A percentile compares a stretch with the other conserved stretches of the same genome.
phyloP scores from a whole-genome alignment of 208 protist genomes.

The Wallacemonas sp. region DNA sequence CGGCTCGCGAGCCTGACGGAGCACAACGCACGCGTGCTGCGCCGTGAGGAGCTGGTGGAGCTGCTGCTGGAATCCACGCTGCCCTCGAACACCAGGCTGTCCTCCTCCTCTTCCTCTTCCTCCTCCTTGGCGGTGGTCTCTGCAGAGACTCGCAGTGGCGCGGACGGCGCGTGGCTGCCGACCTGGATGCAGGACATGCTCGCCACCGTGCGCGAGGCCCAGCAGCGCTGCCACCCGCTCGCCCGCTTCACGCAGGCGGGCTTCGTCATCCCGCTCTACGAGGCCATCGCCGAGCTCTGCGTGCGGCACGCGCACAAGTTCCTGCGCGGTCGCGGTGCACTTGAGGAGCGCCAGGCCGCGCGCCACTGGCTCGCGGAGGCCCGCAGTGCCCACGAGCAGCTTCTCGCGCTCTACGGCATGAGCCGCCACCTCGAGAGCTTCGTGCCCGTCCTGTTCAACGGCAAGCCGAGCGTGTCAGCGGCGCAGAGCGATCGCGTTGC shows the following conservation, averaged over 20 bases:
- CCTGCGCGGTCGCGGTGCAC: not conserved
- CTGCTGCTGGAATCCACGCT: conserved; percentile 4
- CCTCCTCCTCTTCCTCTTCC: not conserved
- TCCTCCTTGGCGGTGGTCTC: not conserved
- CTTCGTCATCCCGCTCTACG: conserved; percentile 56
- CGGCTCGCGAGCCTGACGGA: conserved; percentile 44
- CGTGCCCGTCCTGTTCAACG: conserved; percentile 47
- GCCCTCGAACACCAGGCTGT: not conserved
- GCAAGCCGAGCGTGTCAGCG: conserved; percentile 8
- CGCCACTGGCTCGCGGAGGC: conserved; percentile 32
- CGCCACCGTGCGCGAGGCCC: conserved; percentile 23
- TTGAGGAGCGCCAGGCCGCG: conserved; percentile 6
- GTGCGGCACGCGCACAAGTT: not conserved
- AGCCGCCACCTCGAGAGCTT: conserved; percentile 44
- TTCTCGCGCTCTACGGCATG: conserved; percentile 55
- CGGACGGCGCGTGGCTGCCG: conserved; percentile 17
- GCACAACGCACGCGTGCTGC: not conserved
- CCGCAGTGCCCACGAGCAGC: conserved; percentile 54
- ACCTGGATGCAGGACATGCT: conserved; percentile 43
- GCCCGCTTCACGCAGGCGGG: conserved; percentile 42
- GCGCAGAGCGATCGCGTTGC: conserved; percentile 1
- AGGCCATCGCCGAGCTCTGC: conserved; percentile 41
- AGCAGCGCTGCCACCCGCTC: conserved; percentile 51
- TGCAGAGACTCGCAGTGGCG: conserved; percentile 1
- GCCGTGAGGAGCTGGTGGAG: conserved; percentile 1